Conservation (phyloP, 805 yeast species). For the Kluyveromyces dobzhanskii region DNA sequence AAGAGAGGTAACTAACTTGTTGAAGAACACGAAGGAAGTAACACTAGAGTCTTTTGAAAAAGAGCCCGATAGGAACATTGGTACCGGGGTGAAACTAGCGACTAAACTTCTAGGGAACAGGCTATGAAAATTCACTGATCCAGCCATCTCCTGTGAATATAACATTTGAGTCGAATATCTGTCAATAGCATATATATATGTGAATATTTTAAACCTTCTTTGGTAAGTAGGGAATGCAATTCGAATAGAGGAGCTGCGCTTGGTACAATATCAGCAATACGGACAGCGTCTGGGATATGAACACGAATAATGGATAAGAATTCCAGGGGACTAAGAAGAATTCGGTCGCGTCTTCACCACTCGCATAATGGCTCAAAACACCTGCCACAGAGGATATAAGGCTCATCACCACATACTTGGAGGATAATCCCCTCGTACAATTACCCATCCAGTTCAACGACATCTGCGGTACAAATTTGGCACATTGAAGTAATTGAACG, state of each 20-base stretch:
- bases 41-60: conserved; percentile 52
- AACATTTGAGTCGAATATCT: neutral
- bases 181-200: neutral
- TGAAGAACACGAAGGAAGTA: conserved; percentile 44
- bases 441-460: conserved; percentile 32
- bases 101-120: conserved; percentile 54
- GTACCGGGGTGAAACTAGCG: conserved; percentile 57
- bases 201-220: conserved; percentile 2
- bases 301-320: conserved; percentile 14
- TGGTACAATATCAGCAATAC: conserved; percentile 18
- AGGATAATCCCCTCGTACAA: conserved; percentile 26
- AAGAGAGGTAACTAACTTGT: conserved; percentile 54
- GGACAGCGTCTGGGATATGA: conserved; percentile 11
- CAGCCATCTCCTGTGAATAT: too few relatives aligned
- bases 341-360: conserved; percentile 1
- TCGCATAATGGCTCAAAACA: conserved; percentile 5
- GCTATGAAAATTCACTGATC: conserved; percentile 25
- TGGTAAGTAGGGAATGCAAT: conserved; percentile 16
- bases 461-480: conserved; percentile 35
- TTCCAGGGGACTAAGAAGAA: conserved; percentile 22
- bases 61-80: conserved; percentile 51
- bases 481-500: conserved; percentile 17
- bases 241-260: conserved; percentile 19
- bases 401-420: conserved; percentile 15
- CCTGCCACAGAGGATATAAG: conserved; percentile 4